Base-by-base conservation (phyloP, 441 rosid genomes). In the Sinapis alba region DNA sequence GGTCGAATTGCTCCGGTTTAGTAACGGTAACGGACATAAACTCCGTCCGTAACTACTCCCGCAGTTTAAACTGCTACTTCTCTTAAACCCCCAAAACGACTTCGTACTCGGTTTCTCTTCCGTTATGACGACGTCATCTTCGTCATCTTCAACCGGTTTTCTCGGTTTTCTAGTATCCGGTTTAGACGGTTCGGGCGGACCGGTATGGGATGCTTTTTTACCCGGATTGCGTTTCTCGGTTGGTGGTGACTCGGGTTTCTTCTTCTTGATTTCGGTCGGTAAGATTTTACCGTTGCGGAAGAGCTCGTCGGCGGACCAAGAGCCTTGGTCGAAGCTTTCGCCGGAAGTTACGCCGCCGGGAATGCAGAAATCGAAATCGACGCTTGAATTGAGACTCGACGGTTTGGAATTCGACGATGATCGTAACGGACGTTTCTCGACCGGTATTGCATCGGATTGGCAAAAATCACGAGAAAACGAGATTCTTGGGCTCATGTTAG, bases 391-490 rank as follows among this genome's bases (percentile, higher is more conserved):
- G 12, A 69, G 70, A 13, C 87, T 84, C 0, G 89, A 58, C 2
- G 90, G 68, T 20, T 85, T 84, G 0, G 89, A 63, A 3, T 86
- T 87, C 23, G 81, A 77, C 11, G 62, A 57, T 57, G 89, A 82
- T 61, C 88, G 72, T 11, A 69, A 62, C n/a, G 84, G 83, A 68
- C 70, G 87, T 47, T 85, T 86, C 75, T 89, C 94, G 3, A 82
- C 81, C 0, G 86, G 93, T 0, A 87, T 81, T 4, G 78, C 59
- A 24, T 86, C 96, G 1, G 86, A 79, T 12, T 79, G 80, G 71
- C 88, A 78, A 24, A 94, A 82, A 67, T 94, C 97, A 69, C 88
- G 92, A 36, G 99, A 94, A 68, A 94, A 94, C 4, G 99, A 94
- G 71, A 94, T 89, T 65, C 97, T 82, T 2, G 98, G 98, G 72